Evolutionary conservation across 306 rosid genomes (phyloP).

Genomic region (Glycine tomentella): DNA sequence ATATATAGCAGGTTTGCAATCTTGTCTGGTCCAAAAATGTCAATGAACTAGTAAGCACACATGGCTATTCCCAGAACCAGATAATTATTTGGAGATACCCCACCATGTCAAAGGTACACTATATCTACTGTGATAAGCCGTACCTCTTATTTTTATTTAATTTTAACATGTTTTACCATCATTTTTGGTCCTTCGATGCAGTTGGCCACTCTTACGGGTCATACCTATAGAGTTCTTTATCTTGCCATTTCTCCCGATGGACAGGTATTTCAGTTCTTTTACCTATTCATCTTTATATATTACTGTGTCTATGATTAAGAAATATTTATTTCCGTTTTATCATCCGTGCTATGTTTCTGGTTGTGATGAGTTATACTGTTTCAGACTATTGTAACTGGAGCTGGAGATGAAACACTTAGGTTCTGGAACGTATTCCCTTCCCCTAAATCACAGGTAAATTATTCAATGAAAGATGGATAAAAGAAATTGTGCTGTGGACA

Average conservation of each 20-base stretch:
- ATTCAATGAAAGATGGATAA: constrained; percentile 23
- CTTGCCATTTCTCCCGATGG: constrained; percentile 99
- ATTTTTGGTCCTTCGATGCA: constrained; percentile 49
- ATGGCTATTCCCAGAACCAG: constrained; percentile 98
- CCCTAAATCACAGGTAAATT: constrained; percentile 94
- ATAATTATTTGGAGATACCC: constrained; percentile 99
- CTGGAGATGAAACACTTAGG: constrained; percentile 99
- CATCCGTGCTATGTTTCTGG: constrained; percentile 28
- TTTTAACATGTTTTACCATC: constrained; percentile 23
- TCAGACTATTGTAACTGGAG: constrained; percentile 99
- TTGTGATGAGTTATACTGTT: constrained; percentile 42
- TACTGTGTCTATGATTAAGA: not conserved
- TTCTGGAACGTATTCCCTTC: constrained; percentile 99
- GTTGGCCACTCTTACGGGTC: constrained; percentile 97
- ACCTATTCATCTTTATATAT: constrained; percentile 2
- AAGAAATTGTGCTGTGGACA: not conserved
- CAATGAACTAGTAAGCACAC: constrained; percentile 97
- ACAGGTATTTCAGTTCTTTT: constrained; percentile 67
- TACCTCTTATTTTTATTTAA: constrained; percentile 12
- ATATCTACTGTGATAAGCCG: constrained; percentile 15
- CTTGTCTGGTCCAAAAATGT: constrained; percentile 99
- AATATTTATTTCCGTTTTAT: constrained; percentile 22
- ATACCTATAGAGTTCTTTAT: constrained; percentile 92
- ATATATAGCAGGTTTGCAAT: constrained; percentile 83
- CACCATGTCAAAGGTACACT: constrained; percentile 89